Percentiles rank a stretch among this genome's conserved stretches.
Conservation (phyloP, 148 eudicot genomes). For the Dysphania ambrosioides region DNA sequence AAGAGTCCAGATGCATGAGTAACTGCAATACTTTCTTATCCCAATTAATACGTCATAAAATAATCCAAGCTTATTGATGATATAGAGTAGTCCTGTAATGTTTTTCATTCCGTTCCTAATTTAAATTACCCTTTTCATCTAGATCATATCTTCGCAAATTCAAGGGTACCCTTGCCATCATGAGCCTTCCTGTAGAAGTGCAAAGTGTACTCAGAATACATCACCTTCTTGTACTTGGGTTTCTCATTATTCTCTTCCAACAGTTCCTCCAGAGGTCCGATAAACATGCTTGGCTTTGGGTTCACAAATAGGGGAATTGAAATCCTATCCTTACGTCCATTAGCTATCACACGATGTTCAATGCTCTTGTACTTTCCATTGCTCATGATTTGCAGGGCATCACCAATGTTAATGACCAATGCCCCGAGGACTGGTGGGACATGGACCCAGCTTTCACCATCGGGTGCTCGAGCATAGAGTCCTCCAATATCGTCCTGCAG, state of each 20-base stretch:
- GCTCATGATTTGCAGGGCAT: slow-evolving; percentile 35
- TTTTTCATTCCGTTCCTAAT: neutral
- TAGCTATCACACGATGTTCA: slow-evolving; percentile 39
- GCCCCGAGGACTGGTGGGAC: slow-evolving; percentile 32
- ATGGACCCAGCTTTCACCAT: slow-evolving; percentile 29
- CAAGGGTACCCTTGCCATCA: slow-evolving; percentile 36
- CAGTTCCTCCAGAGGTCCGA: slow-evolving; percentile 25
- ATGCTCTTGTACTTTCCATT: slow-evolving; percentile 39
- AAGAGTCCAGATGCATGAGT: too few species aligned
- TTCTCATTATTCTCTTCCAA: slow-evolving; percentile 31
- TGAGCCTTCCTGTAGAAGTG: slow-evolving; percentile 35
- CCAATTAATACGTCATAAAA: too few species aligned
- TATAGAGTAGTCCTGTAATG: neutral
- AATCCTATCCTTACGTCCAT: slow-evolving; percentile 26
- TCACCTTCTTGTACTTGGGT: slow-evolving; percentile 29
- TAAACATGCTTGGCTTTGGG: slow-evolving; percentile 23
- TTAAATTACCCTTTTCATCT: neutral
- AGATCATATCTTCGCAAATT: slow-evolving; percentile 20
- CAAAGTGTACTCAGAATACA: slow-evolving; percentile 34
- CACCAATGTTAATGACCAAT: slow-evolving; percentile 38
- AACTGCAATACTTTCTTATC: too few species aligned
- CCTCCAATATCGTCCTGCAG: slow-evolving; percentile 50
- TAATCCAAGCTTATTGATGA: neutral
- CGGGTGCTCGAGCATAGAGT: slow-evolving; percentile 37
- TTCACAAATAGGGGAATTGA: slow-evolving; percentile 37